Evolutionary conservation across 2,329 filamentous ascomycete genomes (phyloP), one percentile per base, ranked within the genome.

Genomic region (Sarocladiaceae sp.): DNA sequence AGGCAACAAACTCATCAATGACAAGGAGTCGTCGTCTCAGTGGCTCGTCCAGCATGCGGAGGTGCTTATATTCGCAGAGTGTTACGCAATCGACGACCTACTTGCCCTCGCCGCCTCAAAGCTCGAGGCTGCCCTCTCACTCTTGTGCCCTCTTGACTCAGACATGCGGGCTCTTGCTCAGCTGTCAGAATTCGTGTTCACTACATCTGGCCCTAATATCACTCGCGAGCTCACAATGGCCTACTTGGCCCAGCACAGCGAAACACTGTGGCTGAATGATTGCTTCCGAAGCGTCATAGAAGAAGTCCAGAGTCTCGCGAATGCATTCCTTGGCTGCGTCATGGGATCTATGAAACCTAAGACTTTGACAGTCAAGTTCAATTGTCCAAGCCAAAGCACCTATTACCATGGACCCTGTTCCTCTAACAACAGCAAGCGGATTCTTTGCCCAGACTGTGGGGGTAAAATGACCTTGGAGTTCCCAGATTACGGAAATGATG

Each of bases 41-140:
- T 48, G 44, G 44, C 44, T 48, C 44, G 33, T 31, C 13, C 25
- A 48, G 23, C 10, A 31, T 17, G 44, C 44, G 7, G 26, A 48
- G 5, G 4, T 48, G 15, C 31, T 48, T 7, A 15, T 33, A 4
- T 48, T 48, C 20, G 44, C 44, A 3, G 44, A 48, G 7, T 48
- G 28, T 28, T 48, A 48, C 44, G 44, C 26, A 4, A 33, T 48
- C 15, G 44, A 48, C 17, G 11, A 4, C 4, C 26, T 48, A 11
- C 25, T 31, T 28, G 17, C 28, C 20, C 8, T n/a, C 17, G n/a
- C 44, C 10, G 3, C 25, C 17, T 31, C 25, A 12, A 48, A 31
- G 22, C 44, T 48, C n/a, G 22, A 48, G 11, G n/a, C 6, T 18
- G 44, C 17, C 3, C 28, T 48, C n/a, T 5, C 40, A 18, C 26